Base-by-base conservation (phyloP, 257 asterid species). In the Gentiana dahurica region DNA sequence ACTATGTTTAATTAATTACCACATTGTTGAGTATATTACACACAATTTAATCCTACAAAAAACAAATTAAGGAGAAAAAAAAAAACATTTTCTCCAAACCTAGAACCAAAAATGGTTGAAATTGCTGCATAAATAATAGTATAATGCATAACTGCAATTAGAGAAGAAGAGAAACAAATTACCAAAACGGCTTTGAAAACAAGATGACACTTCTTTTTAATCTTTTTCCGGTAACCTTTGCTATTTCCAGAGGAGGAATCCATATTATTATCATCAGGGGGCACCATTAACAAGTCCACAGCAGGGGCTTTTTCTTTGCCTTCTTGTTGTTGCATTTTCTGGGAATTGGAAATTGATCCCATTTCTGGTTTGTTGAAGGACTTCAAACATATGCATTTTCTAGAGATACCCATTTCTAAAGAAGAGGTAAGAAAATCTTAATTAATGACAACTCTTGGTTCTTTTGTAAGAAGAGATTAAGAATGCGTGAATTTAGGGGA, bases 131-230 rank as follows among this genome's bases (percentile, higher is more conserved):
- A 24, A 24, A 24, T 24, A 24, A 24, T 24, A 4, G 15, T 54
- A 34, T 34, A 51, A 5, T 6, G 0, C 32, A 53, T 34, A 11
- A 11, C 58, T 54, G 34, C 39, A 4, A 54, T 36, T n/a, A 54
- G 7, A 24, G 24, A 24, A 24, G 24, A 24, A 24, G 24, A 24
- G 24, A 24, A 24, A 24, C 24, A 5, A 5, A 41, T 41, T 41
- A 41, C 46, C 46, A 72, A 44, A 12, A 64, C 5, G 49, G 60
- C 60, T 45, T 68, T 65, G 36, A 73, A 4, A 6, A 49, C 57
- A 55, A 65, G 61, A 61, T 60, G 69, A 48, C 45, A 53, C 1
- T 57, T 53, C 62, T 46, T 54, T 43, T 34, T 41, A 39, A 35
- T 38, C 24, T 24, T 24, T 5, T 1, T 53, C 8, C 15, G 36